Conservation (phyloP, 2,329 filamentous ascomycete species). For the Myriosclerotinia scirpicola region DNA sequence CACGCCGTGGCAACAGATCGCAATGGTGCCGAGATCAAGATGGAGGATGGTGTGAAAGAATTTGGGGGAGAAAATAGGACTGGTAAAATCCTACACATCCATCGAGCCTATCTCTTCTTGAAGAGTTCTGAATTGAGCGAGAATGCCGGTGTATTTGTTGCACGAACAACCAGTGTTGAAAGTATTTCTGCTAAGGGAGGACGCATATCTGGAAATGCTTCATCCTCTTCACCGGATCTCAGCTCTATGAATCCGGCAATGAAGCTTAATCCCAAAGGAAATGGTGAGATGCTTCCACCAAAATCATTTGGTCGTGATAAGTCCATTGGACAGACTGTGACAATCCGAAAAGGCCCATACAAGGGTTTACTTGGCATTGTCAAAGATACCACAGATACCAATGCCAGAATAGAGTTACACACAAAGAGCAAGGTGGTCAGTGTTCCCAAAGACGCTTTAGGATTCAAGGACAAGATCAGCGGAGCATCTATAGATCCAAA, state of each 20-base stretch:
- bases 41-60: slow-evolving; percentile 91
- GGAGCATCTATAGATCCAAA: slow-evolving; percentile 76
- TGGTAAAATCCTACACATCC: slow-evolving; percentile 90
- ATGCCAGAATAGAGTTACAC: slow-evolving; percentile 88
- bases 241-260: slow-evolving; percentile 90
- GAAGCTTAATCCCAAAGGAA: slow-evolving; percentile 62
- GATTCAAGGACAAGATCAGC: slow-evolving; percentile 80
- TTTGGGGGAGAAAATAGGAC: slow-evolving; percentile 79
- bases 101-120: slow-evolving; percentile 88
- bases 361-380: slow-evolving; percentile 95
- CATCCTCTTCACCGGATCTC: slow-evolving; percentile 68
- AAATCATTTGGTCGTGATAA: slow-evolving; percentile 76
- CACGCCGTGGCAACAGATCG: slow-evolving; percentile 88
- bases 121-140: slow-evolving; percentile 82
- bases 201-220: slow-evolving; percentile 58
- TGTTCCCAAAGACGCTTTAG: slow-evolving; percentile 77
- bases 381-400: slow-evolving; percentile 85
- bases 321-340: slow-evolving; percentile 87
- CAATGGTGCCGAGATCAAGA: slow-evolving; percentile 87
- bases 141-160: slow-evolving; percentile 87
- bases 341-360: slow-evolving; percentile 80
- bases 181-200: slow-evolving; percentile 95
- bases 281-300: slow-evolving; percentile 62
- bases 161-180: slow-evolving; percentile 78
- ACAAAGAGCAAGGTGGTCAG: slow-evolving; percentile 91